Evolutionary conservation across 768 basidiomycete genomes (phyloP), one percentile per base, ranked within the genome.

Genomic region (Leccinum olivaceopallidum): DNA sequence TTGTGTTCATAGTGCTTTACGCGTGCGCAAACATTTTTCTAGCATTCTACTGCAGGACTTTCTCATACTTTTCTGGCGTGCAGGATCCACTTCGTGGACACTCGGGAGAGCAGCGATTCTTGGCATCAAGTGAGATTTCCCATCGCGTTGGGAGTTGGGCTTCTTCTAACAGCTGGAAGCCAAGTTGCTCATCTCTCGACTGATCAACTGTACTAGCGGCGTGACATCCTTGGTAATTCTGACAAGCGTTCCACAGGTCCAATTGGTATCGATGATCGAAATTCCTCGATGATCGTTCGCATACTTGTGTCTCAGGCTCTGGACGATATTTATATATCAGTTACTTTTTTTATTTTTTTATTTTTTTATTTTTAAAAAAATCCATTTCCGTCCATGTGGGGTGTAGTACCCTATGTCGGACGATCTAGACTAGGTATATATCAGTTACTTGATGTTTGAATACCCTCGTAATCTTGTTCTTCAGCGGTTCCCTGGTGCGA

Each of bases 401-500:
- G 22, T 22, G 22, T 22, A 22, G 22, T 22, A 22, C 22, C 22
- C 22, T 22, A 22, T 22, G 22, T 22, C 22, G 22, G 22, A 22
- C 22, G 22, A 22, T 22, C 22, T 22, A 22, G 22, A 22, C 22
- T 22, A 22, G 22, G 22, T 22, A 22, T 22, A 22, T 22, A 24
- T 90, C 54, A 83, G 85, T 66, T 89, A 89, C 65, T 80, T 90
- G 13, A 65, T 78, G 9, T 90, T 91, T 63, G 87, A 89, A 66
- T 89, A 87, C 63, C 89, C 89, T 1, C 89, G 89, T 69, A 90
- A 89, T 65, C 72, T 89, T 9, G 85, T 83, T 0, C 76, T 91
- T 6, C 89, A 90, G 63, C 80, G 82, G 18, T 89, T 89, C 66
- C 88, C 88, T 0, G 30, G 39, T 30, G 2, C 37, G 12, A 50